Percentiles rank a stretch among this genome's conserved stretches.
Conservation (phyloP, 805 yeast species). For the Clavispora asparagi region DNA sequence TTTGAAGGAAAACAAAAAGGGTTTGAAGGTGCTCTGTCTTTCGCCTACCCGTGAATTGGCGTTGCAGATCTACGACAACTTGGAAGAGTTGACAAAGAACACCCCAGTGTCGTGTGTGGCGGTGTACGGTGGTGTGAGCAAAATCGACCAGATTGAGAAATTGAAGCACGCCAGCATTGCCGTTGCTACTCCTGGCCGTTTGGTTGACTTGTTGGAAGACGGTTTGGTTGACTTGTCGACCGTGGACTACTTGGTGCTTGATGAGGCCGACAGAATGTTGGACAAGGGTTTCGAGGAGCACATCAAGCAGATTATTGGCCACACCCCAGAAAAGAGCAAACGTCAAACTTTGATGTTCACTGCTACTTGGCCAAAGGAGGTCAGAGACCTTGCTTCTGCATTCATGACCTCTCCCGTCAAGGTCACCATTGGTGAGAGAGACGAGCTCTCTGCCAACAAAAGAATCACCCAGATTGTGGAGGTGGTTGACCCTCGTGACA, state of each 20-base stretch:
- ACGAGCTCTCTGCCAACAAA: constrained; percentile 90
- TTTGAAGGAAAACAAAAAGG: constrained; percentile 38
- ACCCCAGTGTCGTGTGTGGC: constrained; percentile 70
- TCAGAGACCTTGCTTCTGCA: constrained; percentile 80
- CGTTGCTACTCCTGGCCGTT: constrained; percentile 98
- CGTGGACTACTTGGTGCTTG: constrained; percentile 79
- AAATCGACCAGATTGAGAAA: constrained; percentile 78
- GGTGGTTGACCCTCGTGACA: constrained; percentile 70
- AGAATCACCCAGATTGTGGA: constrained; percentile 91
- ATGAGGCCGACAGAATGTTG: constrained; percentile 98
- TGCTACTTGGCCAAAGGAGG: constrained; percentile 99
- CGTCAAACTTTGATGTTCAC: constrained; percentile 98
- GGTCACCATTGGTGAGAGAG: constrained; percentile 89
- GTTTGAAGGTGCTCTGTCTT: constrained; percentile 72
- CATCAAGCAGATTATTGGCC: constrained; percentile 74
- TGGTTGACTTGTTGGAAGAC: constrained; percentile 84
- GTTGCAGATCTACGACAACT: constrained; percentile 83
- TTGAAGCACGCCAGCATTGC: constrained; percentile 69
- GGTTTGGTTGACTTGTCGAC: constrained; percentile 67
- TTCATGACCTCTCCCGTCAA: constrained; percentile 86
- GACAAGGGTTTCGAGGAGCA: constrained; percentile 98
- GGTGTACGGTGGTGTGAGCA: constrained; percentile 96
- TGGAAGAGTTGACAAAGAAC: constrained; percentile 57
- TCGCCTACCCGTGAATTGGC: constrained; percentile 99
- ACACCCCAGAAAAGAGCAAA: constrained; percentile 37